Evolutionary conservation across 179 eudicot genomes (phyloP), one percentile per base, ranked within the genome.

Genomic region (Carnegiea gigantea): DNA sequence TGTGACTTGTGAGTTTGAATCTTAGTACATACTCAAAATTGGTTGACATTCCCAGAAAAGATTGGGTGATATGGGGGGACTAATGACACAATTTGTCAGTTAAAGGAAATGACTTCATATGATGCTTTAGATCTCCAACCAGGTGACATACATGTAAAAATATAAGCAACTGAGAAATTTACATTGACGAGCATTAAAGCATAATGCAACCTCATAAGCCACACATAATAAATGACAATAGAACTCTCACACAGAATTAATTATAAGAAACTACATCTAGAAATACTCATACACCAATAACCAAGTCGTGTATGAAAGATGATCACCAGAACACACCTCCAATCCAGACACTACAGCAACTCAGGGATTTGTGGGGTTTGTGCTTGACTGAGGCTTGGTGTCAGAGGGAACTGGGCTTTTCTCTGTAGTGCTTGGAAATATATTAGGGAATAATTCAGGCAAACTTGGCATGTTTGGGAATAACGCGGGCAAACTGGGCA

Each of bases 311-410:
- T 76, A 76, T 46, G 40, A 49, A 13, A 28, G 15, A 76, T 48
- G 18, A 51, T 40, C 57, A 53, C 8, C 13, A 76, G 13, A 23
- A 33, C 38, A 21, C 36, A 76, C 11, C 24, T 36, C 24, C 20
- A 28, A 30, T 51, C n/a, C 33, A 30, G 44, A 57, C 3, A n/a
- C 59, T 24, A 59, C 4, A 23, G 18, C 44, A 14, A 20, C 38
- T 82, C 84, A 82, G 68, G 80, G 84, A 68, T 76, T 38, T 11
- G 76, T 53, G 53, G 36, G 84, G 53, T 76, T 38, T 6, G 76
- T 53, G 53, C 30, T 76, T 17, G 76, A 53, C 18, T 15, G 76
- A 76, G 76, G 49, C 18, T 76, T 33, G 48, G 76, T 53, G n/a
- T 14, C 17, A 4, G 80, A 36, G 28, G 70, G 76, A 62, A 40